A percentile compares a stretch with the other conserved stretches of the same genome.
These are phyloP conservation scores for Onygenales sp. DNA, from an alignment of 2,329 filamentous ascomycete species.

Conservation along the genomic window DNA sequence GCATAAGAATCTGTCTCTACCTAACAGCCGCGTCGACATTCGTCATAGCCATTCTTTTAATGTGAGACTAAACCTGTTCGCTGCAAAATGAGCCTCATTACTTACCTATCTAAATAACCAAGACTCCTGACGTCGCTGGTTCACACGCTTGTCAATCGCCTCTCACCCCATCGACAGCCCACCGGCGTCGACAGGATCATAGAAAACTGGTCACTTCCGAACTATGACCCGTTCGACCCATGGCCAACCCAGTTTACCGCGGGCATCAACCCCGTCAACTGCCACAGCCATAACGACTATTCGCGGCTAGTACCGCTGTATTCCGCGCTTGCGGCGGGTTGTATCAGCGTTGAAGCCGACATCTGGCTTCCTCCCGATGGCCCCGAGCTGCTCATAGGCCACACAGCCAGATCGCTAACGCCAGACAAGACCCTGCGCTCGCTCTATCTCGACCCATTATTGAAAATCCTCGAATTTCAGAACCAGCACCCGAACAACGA, in stretches of 20 bases:
- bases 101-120: too few species aligned
- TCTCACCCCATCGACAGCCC: too few species aligned
- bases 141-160: too few species aligned
- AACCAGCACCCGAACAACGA: conserved; percentile 15
- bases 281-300: conserved; percentile 38
- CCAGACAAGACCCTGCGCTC: conserved; percentile 28
- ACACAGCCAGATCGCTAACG: conserved; percentile 27
- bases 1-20: too few species aligned
- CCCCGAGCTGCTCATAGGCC: conserved; percentile 34
- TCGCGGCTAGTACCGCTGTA: conserved; percentile 32
- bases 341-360: conserved; percentile 37
- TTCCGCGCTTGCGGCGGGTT: conserved; percentile 30
- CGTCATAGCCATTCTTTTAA: too few species aligned
- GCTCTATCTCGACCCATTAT: conserved; percentile 30
- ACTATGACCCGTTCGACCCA: too few species aligned
- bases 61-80: too few species aligned
- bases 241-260: neutral
- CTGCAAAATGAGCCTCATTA: too few species aligned
- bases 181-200: too few species aligned
- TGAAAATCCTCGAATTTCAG: conserved; percentile 20
- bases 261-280: conserved; percentile 8
- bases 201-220: too few species aligned
- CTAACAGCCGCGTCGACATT: too few species aligned
- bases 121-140: too few species aligned
- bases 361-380: conserved; percentile 29